Conservation (phyloP, 192 early-diverging fungal species). For the Thoreauomyces humboldtii region DNA sequence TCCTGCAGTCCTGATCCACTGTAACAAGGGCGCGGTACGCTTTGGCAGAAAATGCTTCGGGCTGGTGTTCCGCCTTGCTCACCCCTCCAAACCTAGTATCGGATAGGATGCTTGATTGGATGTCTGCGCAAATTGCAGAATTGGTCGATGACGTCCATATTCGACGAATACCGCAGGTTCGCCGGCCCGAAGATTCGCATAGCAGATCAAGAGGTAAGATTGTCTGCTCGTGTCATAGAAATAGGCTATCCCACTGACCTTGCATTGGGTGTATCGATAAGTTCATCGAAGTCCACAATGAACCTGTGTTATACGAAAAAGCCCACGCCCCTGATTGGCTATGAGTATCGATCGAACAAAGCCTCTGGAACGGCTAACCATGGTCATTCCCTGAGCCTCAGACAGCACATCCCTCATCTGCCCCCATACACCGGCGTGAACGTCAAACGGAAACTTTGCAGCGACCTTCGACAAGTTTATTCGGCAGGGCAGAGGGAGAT, state of each 20-base stretch:
- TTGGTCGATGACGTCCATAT: constrained; percentile 94
- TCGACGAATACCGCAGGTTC: constrained; percentile 95
- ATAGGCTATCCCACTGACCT: too few species aligned
- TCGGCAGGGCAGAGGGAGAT: too few species aligned
- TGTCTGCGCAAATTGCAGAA: constrained; percentile 91
- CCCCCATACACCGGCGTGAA: too few species aligned
- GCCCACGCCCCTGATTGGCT: constrained; percentile 37
- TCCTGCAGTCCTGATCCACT: constrained; percentile 78
- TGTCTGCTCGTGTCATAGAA: too few species aligned
- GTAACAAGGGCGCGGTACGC: constrained; percentile 92
- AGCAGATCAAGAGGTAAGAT: constrained; percentile 87
- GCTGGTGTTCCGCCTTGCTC: neutral
- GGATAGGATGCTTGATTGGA: constrained; percentile 95
- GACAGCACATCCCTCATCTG: too few species aligned
- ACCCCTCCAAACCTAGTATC: constrained; percentile 54
- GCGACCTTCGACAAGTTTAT: too few species aligned
- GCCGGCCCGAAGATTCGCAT: constrained; percentile 85
- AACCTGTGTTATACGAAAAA: constrained; percentile 30
- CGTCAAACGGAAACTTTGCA: too few species aligned
- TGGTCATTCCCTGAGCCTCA: too few species aligned
- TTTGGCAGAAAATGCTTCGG: too few species aligned
- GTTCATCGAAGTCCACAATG: constrained; percentile 48
- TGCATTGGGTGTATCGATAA: too few species aligned
- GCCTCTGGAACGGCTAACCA: too few species aligned
- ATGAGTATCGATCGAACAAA: too few species aligned